A percentile compares a stretch with the other conserved stretches of the same genome.
Conservation (phyloP, 1,284 basidiomycete species). For the Xerocomus minutiporus region DNA sequence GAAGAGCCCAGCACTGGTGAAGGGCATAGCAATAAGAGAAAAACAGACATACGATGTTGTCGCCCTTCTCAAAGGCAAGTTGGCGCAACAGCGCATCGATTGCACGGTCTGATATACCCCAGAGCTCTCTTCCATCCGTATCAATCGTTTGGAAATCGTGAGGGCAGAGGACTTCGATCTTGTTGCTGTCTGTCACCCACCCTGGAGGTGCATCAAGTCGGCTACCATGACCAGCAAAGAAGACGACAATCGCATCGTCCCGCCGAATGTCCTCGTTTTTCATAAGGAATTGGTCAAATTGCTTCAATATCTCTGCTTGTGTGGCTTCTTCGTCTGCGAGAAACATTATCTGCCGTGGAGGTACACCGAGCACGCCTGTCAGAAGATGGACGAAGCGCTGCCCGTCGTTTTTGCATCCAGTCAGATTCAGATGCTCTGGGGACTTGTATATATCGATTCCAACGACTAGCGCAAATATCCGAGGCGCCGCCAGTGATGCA, state of each 20-base stretch:
- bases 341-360: slow-evolving; percentile 47
- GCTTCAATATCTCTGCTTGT: slow-evolving; percentile 43
- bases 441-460: slow-evolving; percentile 51
- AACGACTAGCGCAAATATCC: slow-evolving; percentile 55
- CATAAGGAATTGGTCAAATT: slow-evolving; percentile 49
- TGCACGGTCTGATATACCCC: slow-evolving; percentile 43
- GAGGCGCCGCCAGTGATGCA: slow-evolving; percentile 3
- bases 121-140: slow-evolving; percentile 37
- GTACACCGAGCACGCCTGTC: slow-evolving; percentile 47
- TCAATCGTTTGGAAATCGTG: slow-evolving; percentile 46
- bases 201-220: slow-evolving; percentile 44
- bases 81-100: slow-evolving; percentile 48
- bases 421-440: slow-evolving; percentile 46
- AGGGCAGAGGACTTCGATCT: slow-evolving; percentile 53
- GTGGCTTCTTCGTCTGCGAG: slow-evolving; percentile 54
- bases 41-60: slow-evolving; percentile 44
- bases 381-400: slow-evolving; percentile 48
- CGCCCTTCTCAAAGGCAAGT: slow-evolving; percentile 49
- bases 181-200: slow-evolving; percentile 44
- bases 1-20: neutral
- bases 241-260: slow-evolving; percentile 60
- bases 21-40: neutral
- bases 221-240: slow-evolving; percentile 63
- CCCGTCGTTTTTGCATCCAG: slow-evolving; percentile 55
- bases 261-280: slow-evolving; percentile 48